These are phyloP conservation scores for Brassica rapa DNA, from an alignment of 345 rosid species.

Conservation along the genomic window DNA sequence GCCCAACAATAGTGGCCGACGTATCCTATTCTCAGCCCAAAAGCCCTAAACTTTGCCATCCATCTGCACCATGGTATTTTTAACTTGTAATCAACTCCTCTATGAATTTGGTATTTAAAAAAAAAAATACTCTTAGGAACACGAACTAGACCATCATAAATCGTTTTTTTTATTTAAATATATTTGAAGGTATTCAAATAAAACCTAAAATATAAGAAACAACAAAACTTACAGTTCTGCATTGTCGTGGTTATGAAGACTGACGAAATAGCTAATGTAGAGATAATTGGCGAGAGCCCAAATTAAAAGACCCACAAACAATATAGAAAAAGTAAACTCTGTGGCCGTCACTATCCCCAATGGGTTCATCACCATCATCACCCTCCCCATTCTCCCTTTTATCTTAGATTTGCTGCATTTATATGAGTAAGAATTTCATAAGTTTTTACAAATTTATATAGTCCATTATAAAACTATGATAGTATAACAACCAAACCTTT, in stretches of 20 bases:
- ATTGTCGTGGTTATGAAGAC: constrained; percentile 27
- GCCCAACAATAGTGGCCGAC: constrained; percentile 71
- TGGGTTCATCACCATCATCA: constrained; percentile 61
- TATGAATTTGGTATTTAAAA: no score
- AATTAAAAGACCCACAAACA: constrained; percentile 57
- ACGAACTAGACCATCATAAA: no score
- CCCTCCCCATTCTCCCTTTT: constrained; percentile 36
- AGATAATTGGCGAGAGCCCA: constrained; percentile 48
- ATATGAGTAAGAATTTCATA: neutral
- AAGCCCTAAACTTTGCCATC: constrained; percentile 57
- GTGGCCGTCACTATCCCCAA: constrained; percentile 57
- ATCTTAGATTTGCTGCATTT: constrained; percentile 15
- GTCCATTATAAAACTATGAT: no score
- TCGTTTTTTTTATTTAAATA: no score
- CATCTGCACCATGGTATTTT: constrained; percentile 53
- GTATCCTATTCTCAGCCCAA: constrained; percentile 55
- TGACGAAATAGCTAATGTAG: constrained; percentile 46
- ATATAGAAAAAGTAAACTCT: constrained; percentile 51
- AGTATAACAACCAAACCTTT: neutral
- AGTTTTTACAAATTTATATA: no score
- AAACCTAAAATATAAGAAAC: neutral
- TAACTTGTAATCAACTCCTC: no score
- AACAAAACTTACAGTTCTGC: constrained; percentile 31
- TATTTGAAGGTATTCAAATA: neutral
- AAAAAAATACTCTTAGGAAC: no score